Conservation (phyloP, 2,329 filamentous ascomycete species). For the Plectosphaerella sp. region DNA sequence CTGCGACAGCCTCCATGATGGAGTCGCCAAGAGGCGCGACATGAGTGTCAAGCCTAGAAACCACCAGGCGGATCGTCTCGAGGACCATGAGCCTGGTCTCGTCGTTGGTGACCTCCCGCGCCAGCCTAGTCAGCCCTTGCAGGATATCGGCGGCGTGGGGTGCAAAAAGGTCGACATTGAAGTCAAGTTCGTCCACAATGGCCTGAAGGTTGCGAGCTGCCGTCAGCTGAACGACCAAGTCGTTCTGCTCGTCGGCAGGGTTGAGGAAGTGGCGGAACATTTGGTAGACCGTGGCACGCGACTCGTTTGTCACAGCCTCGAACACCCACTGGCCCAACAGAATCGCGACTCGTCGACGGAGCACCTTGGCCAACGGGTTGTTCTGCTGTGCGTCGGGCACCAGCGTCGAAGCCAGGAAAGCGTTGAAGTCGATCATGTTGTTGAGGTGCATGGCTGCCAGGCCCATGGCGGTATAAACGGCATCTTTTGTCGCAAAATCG, state of each 20-base stretch:
- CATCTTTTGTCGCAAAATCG: conserved; percentile 83
- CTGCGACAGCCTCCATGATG: conserved; percentile 75
- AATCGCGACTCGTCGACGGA: conserved; percentile 84
- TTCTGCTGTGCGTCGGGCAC: conserved; percentile 70
- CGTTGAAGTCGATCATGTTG: conserved; percentile 75
- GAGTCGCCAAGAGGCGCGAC: conserved; percentile 68
- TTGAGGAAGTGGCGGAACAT: conserved; percentile 86
- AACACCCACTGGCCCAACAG: conserved; percentile 86
- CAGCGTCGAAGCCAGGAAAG: conserved; percentile 70
- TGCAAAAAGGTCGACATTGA: conserved; percentile 67
- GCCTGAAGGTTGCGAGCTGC: conserved; percentile 79
- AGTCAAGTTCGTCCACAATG: conserved; percentile 81
- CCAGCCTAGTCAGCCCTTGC: conserved; percentile 68
- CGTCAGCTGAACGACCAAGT: conserved; percentile 87
- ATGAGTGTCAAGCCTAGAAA: conserved; percentile 74
- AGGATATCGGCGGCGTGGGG: conserved; percentile 75
- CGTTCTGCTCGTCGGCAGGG: conserved; percentile 72
- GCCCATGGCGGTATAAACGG: conserved; percentile 89
- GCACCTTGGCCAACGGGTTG: conserved; percentile 65
- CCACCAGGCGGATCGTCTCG: conserved; percentile 77
- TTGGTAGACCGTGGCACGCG: conserved; percentile 73
- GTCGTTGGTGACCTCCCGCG: conserved; percentile 72
- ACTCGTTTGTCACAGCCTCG: conserved; percentile 65
- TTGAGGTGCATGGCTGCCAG: conserved; percentile 75
- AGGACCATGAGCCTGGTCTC: conserved; percentile 90